These are phyloP conservation scores for Theileria annulata DNA, from an alignment of 169 alveolate species.

Conservation along the genomic window DNA sequence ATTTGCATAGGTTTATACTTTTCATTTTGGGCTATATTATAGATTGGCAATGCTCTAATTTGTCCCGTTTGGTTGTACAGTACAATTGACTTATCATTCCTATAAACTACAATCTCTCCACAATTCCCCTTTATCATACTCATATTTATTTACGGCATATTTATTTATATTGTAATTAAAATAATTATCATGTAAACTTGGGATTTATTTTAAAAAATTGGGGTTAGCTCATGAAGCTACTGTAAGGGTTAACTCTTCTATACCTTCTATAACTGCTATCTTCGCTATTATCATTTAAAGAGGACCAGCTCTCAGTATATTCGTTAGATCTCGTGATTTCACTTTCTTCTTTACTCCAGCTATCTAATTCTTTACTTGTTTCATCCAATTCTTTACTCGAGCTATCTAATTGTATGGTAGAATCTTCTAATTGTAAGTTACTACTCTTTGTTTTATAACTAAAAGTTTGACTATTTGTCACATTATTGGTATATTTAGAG, in stretches of 20 bases:
- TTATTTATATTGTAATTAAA: neutral
- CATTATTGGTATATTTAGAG: neutral
- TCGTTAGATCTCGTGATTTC: neutral
- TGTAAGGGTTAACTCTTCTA: constrained; percentile 7
- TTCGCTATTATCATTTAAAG: neutral
- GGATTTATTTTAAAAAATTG: neutral
- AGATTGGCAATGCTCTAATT: constrained; percentile 43
- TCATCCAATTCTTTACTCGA: neutral
- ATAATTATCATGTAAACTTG: neutral
- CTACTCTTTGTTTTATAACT: neutral
- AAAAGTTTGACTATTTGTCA: no score
- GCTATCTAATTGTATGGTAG: neutral
- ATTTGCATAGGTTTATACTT: constrained; percentile 9
- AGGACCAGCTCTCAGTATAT: neutral
- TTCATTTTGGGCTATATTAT: constrained; percentile 7
- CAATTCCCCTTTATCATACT: constrained; percentile 13
- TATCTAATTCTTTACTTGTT: neutral
- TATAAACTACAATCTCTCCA: constrained; percentile 47
- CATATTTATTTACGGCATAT: neutral
- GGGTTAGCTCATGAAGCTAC: neutral
- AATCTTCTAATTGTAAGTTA: no score
- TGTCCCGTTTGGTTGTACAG: constrained; percentile 43
- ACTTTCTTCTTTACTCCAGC: neutral
- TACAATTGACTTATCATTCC: constrained; percentile 62
- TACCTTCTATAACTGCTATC: neutral